Conservation (phyloP, 495 filamentous ascomycete genomes). For the Penicillium ucsense region DNA sequence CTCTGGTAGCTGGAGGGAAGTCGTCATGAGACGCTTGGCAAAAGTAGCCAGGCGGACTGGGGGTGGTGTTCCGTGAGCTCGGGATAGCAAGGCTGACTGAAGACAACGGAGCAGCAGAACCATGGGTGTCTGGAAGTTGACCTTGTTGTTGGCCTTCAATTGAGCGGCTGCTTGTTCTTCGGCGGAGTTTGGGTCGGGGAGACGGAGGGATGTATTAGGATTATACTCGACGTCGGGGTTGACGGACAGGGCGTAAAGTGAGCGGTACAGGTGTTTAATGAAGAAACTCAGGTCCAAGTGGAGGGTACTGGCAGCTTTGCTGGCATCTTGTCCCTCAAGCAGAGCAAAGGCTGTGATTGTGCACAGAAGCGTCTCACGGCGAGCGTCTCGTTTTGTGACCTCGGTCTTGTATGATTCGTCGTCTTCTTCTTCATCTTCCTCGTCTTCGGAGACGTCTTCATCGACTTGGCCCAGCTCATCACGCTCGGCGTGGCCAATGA, state of each 20-base stretch:
- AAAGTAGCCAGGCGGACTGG: conserved; percentile 81
- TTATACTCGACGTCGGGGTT: conserved; percentile 81
- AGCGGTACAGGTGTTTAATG: conserved; percentile 82
- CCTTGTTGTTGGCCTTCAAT: conserved; percentile 43
- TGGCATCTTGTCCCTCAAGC: conserved; percentile 74
- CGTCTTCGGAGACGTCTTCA: conserved; percentile 31
- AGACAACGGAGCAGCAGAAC: conserved; percentile 83
- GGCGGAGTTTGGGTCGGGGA: conserved; percentile 59
- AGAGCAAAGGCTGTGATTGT: conserved; percentile 92
- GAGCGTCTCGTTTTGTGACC: conserved; percentile 48
- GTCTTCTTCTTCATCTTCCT: conserved; percentile 30
- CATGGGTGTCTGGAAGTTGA: conserved; percentile 88
- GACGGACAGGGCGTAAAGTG: conserved; percentile 63
- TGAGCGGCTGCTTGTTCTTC: conserved; percentile 11
- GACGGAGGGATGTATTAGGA: conserved; percentile 62
- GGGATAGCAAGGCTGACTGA: conserved; percentile 53
- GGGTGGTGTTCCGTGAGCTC: conserved; percentile 47
- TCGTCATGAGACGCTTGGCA: conserved; percentile 79
- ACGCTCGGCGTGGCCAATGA: conserved; percentile 61
- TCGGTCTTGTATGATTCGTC: conserved; percentile 26
- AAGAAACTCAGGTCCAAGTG: conserved; percentile 92
- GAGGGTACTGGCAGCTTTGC: conserved; percentile 52
- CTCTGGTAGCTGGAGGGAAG: conserved; percentile 77
- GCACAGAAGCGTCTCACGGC: conserved; percentile 84
- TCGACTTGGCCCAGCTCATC: conserved; percentile 28